Conservation (phyloP, 345 rosid species). For the Garcia nutans region DNA sequence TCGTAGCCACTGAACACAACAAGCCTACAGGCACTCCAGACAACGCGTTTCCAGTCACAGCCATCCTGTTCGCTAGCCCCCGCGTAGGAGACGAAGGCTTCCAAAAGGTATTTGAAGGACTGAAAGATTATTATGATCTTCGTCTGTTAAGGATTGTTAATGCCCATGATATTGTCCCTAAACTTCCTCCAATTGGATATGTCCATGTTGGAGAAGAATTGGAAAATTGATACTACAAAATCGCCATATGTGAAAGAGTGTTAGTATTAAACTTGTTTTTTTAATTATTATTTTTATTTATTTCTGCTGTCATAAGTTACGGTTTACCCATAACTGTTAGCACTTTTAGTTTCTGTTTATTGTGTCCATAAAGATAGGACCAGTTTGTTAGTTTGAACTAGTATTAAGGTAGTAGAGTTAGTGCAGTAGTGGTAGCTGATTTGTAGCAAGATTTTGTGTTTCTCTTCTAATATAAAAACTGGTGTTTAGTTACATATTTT, state of each 20-base stretch:
- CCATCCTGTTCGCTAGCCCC: constrained; percentile 43
- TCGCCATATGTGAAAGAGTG: constrained; percentile 41
- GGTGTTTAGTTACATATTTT: too few species aligned
- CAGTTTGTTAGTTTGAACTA: too few species aligned
- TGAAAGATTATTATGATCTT: constrained; percentile 15
- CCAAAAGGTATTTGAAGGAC: constrained; percentile 21
- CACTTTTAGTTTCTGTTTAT: too few species aligned
- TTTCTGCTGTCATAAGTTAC: too few species aligned
- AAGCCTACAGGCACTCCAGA: constrained; percentile 15
- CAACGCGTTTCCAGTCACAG: constrained; percentile 33
- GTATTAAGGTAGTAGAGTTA: too few species aligned
- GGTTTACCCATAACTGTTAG: too few species aligned
- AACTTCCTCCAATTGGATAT: constrained; percentile 23
- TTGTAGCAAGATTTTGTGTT: too few species aligned
- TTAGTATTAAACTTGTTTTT: too few species aligned
- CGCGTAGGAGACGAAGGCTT: constrained; percentile 36
- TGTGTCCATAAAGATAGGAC: too few species aligned
- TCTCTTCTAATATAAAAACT: too few species aligned
- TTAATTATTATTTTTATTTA: too few species aligned
- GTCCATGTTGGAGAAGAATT: constrained; percentile 36
- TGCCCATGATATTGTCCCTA: constrained; percentile 33
- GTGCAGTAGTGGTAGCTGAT: too few species aligned
- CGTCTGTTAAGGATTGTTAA: constrained; percentile 37
- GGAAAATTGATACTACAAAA: constrained; percentile 36
- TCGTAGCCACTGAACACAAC: constrained; percentile 27